Percentiles rank a stretch among this genome's conserved stretches.
These are phyloP conservation scores for Zhuliangozyma blackwelliae DNA, from an alignment of 1,139 yeast genomes.

Conservation along the genomic window DNA sequence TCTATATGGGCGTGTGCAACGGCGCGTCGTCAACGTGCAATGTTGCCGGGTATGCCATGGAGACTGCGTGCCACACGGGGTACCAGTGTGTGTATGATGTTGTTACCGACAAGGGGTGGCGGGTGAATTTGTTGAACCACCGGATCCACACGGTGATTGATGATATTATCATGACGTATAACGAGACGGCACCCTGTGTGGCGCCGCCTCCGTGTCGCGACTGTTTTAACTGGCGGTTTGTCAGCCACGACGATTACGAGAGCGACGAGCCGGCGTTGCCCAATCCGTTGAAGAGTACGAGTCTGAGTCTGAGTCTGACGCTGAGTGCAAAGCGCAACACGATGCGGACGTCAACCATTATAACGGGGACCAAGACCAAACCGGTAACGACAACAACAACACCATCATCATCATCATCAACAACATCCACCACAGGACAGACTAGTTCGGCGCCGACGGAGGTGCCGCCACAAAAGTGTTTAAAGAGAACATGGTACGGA, in stretches of 20 bases:
- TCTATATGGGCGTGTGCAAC: constrained; percentile 93
- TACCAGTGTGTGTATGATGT: constrained; percentile 85
- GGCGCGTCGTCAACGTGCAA: constrained; percentile 92
- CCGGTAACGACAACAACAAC: constrained; percentile 1
- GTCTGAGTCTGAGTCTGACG: too few species aligned
- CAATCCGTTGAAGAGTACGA: constrained; percentile 26
- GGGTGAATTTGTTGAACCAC: constrained; percentile 81
- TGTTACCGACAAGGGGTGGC: constrained; percentile 88
- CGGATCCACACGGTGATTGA: constrained; percentile 90
- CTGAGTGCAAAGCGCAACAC: constrained; percentile 6
- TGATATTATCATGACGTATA: constrained; percentile 66
- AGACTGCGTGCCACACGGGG: constrained; percentile 93
- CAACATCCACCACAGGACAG: constrained; percentile 5
- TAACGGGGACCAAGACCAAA: background rate
- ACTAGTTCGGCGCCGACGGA: constrained; percentile 8
- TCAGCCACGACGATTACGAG: constrained; percentile 46
- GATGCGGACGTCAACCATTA: constrained; percentile 4
- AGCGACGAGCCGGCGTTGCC: constrained; percentile 37
- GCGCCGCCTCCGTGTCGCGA: constrained; percentile 80
- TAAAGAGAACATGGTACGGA: constrained; percentile 45
- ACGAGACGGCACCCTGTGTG: constrained; percentile 70
- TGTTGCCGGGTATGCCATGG: constrained; percentile 96
- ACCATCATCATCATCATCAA: constrained; percentile 3
- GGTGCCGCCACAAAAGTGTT: constrained; percentile 29
- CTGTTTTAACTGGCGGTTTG: constrained; percentile 88